Evolutionary conservation across 495 filamentous ascomycete species (phyloP).

Genomic region (Hypoxylon crocopeplum): DNA sequence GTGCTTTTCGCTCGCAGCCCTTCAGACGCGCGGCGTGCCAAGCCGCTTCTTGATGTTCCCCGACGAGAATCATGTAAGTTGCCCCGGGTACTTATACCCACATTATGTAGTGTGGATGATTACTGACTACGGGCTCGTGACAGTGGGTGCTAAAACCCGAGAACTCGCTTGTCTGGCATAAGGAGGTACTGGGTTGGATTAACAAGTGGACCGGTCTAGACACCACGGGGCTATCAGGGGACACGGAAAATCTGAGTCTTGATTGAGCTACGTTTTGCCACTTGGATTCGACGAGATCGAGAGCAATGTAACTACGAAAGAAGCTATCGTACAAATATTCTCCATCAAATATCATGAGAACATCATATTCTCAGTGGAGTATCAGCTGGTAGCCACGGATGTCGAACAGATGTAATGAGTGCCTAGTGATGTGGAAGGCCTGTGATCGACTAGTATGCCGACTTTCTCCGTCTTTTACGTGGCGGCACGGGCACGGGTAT

Average conservation of each 20-base stretch:
- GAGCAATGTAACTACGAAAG: conserved; percentile 1
- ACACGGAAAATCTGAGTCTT: conserved; percentile 17
- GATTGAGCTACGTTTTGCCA: neutral
- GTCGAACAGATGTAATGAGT: too few relatives aligned
- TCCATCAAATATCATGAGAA: neutral
- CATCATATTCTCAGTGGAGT: neutral
- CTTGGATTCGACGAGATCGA: neutral
- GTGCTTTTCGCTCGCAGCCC: conserved; percentile 48
- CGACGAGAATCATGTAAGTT: conserved; percentile 71
- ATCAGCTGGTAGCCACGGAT: neutral
- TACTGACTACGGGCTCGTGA: conserved; percentile 18
- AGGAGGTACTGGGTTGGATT: conserved; percentile 86
- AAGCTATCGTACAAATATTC: neutral
- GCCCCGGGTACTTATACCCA: neutral
- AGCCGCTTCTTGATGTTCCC: conserved; percentile 84
- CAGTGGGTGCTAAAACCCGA: conserved; percentile 94
- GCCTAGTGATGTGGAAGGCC: too few relatives aligned
- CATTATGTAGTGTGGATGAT: too few relatives aligned
- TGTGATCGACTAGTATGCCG: neutral
- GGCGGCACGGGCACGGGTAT: neutral
- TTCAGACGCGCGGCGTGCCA: conserved; percentile 75
- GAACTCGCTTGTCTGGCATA: conserved; percentile 90
- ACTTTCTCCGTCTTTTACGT: neutral
- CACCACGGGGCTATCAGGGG: conserved; percentile 25
- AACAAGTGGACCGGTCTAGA: conserved; percentile 76